phyloP scores from a whole-genome alignment of 768 basidiomycete genomes.

The Collybia sp. region DNA sequence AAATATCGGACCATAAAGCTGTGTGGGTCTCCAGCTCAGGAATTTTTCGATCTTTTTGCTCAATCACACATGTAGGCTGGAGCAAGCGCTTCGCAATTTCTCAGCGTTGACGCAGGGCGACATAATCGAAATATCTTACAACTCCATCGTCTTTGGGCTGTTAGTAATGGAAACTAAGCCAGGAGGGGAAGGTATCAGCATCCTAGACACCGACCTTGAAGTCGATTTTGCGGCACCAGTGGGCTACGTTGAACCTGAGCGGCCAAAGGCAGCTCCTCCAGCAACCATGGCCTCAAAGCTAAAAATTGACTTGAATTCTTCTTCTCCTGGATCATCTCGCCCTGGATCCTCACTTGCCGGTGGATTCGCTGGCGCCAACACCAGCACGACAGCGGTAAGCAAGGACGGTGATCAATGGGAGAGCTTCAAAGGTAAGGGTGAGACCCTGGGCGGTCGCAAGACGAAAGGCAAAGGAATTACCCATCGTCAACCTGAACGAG shows the following conservation, averaged over 20 bases:
- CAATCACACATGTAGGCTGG: conserved; percentile 52
- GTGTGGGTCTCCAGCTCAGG: conserved; percentile 57
- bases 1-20: conserved; percentile 96
- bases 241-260: conserved; percentile 92
- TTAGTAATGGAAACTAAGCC: conserved; percentile 93
- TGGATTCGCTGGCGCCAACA: conserved; percentile 51
- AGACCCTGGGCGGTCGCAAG: conserved; percentile 84
- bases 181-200: conserved; percentile 81
- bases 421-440: conserved; percentile 93
- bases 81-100: conserved; percentile 93
- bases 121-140: conserved; percentile 98
- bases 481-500: conserved; percentile 76
- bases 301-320: conserved; percentile 86
- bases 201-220: conserved; percentile 95
- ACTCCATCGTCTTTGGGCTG: conserved; percentile 90
- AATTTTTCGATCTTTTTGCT: conserved; percentile 1
- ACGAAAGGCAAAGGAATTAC: conserved; percentile 94
- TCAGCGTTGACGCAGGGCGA: conserved; percentile 90
- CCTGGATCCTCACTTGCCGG: conserved; percentile 73
- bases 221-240: conserved; percentile 95
- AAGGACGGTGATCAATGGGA: conserved; percentile 87
- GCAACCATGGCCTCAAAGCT: conserved; percentile 96
- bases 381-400: conserved; percentile 49
- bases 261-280: conserved; percentile 74
- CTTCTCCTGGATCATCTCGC: conserved; percentile 82